phyloP scores from a whole-genome alignment of 108 stramenopile genomes.

The Nannochloropsis salina region DNA sequence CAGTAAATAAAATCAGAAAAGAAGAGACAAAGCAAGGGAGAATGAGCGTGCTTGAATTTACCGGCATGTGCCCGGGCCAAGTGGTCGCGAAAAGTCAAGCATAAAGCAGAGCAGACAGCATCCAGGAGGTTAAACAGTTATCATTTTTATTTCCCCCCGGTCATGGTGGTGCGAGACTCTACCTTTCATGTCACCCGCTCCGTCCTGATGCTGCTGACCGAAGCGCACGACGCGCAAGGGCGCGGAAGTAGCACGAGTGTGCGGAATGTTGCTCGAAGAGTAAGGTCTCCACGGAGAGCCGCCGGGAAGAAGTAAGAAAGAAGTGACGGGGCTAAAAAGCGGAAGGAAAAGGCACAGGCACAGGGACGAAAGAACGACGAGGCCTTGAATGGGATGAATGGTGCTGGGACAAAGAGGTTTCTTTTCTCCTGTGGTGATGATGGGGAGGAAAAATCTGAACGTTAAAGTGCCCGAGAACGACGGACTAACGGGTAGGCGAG shows the following conservation, averaged over 20 bases:
- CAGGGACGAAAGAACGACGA: background rate
- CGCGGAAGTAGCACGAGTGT: background rate
- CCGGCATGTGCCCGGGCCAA: too few relatives aligned
- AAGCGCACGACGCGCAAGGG: background rate
- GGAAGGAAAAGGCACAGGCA: background rate
- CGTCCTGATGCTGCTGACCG: background rate
- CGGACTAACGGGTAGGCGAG: too few relatives aligned
- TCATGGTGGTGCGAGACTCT: background rate
- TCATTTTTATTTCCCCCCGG: too few relatives aligned
- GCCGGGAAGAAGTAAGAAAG: background rate
- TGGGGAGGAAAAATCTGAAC: too few relatives aligned
- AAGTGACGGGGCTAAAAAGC: background rate
- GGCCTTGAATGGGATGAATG: background rate
- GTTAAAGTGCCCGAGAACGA: too few relatives aligned
- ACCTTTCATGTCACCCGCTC: background rate
- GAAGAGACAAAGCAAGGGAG: too few relatives aligned
- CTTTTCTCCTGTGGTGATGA: too few relatives aligned
- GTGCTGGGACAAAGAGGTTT: background rate
- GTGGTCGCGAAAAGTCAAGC: too few relatives aligned
- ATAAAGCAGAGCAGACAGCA: too few relatives aligned
- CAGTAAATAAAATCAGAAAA: too few relatives aligned
- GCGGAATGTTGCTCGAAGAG: background rate
- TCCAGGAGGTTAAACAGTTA: too few relatives aligned
- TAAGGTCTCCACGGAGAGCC: background rate
- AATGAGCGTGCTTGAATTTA: too few relatives aligned